These are phyloP conservation scores for Boehmeria nivea DNA, from an alignment of 306 rosid genomes.

Conservation along the genomic window DNA sequence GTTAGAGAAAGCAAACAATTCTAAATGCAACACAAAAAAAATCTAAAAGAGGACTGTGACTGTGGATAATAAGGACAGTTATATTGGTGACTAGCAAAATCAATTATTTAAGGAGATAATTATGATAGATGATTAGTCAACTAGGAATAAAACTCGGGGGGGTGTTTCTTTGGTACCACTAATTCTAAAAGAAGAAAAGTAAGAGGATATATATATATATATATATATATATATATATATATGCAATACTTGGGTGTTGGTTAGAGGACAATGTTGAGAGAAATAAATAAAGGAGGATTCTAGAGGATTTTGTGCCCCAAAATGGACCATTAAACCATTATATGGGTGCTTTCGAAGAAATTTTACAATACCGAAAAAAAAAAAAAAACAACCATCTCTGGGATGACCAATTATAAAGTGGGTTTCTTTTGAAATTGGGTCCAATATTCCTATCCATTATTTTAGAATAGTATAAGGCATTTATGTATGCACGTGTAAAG, in stretches of 20 bases:
- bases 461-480: slow-evolving; percentile 22
- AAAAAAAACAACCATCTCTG: not conserved
- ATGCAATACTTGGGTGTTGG: slow-evolving; percentile 5
- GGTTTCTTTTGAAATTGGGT: slow-evolving; percentile 16
- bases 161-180: slow-evolving; percentile 3
- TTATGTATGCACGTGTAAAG: not conserved
- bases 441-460: slow-evolving; percentile 16
- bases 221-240: not conserved
- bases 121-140: not conserved
- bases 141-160: not conserved
- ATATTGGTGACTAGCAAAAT: too few relatives aligned
- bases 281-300: slow-evolving; percentile 9
- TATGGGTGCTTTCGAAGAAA: not conserved
- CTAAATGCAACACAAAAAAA: too few relatives aligned
- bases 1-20: too few relatives aligned
- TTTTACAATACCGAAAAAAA: too few relatives aligned
- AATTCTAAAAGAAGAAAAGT: not conserved
- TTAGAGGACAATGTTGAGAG: slow-evolving; percentile 3
- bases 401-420: not conserved
- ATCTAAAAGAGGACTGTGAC: too few relatives aligned
- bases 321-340: slow-evolving; percentile 6
- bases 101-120: too few relatives aligned
- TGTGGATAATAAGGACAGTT: too few relatives aligned
- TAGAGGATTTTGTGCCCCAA: slow-evolving; percentile 11
- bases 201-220: too few relatives aligned